phyloP scores from a whole-genome alignment of 441 rosid genomes.

The Populus tomentosa region DNA sequence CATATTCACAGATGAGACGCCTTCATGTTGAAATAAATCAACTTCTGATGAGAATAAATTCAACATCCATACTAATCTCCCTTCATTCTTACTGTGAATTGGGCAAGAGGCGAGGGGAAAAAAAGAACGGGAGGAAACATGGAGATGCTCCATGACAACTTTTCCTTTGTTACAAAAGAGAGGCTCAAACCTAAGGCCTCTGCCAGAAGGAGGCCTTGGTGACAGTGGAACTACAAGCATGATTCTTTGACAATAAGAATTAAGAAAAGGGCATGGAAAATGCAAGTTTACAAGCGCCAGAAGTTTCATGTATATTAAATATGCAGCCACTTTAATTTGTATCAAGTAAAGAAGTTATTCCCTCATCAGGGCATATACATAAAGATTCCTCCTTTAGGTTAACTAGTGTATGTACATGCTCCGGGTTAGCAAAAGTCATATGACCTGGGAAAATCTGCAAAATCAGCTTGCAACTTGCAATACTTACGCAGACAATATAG shows the following conservation, averaged over 20 bases:
- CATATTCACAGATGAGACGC: background rate
- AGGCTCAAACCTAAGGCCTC: background rate
- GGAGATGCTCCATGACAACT: too few relatives aligned
- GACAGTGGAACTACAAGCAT: background rate
- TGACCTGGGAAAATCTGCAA: background rate
- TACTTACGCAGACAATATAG: background rate
- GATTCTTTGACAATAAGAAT: background rate
- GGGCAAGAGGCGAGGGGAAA: background rate
- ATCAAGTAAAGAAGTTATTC: too few relatives aligned
- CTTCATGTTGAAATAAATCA: background rate
- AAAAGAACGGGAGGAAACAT: background rate
- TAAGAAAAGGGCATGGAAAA: background rate
- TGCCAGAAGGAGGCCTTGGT: background rate
- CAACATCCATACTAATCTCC: background rate
- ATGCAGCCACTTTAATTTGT: too few relatives aligned
- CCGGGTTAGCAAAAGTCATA: background rate
- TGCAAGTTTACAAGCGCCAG: too few relatives aligned
- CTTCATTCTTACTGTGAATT: background rate
- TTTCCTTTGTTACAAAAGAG: background rate
- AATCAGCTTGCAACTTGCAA: background rate
- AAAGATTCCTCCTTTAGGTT: background rate
- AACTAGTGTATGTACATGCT: background rate
- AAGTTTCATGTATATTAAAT: too few relatives aligned
- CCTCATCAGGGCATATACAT: background rate
- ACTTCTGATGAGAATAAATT: background rate